phyloP scores from a whole-genome alignment of 1,139 yeast genomes.

The Sugiyamaella xylanicola region DNA sequence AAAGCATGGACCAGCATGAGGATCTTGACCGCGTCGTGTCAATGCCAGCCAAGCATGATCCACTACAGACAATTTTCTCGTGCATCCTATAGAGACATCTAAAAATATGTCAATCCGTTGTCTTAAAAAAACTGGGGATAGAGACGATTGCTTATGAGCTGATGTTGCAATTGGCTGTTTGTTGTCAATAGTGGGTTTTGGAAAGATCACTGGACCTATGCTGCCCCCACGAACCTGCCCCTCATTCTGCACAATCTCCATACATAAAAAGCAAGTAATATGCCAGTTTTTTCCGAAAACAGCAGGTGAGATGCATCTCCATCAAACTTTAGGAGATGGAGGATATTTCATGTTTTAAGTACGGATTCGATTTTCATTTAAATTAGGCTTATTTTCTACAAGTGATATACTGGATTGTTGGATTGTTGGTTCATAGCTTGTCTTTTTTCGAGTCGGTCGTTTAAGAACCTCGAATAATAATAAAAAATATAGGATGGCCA shows the following conservation, averaged over 20 bases:
- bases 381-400: neutral
- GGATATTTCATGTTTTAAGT: neutral
- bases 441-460: neutral
- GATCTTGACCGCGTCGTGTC: too few species aligned
- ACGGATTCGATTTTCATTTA: neutral
- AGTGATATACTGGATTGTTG: neutral
- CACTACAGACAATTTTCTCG: too few species aligned
- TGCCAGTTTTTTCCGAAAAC: neutral
- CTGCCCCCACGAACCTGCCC: neutral
- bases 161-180: neutral
- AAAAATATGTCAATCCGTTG: too few species aligned
- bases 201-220: neutral
- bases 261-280: neutral
- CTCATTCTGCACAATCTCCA: neutral
- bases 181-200: neutral
- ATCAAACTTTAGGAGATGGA: neutral
- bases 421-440: neutral
- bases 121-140: too few species aligned
- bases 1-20: too few species aligned
- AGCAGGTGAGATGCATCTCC: neutral
- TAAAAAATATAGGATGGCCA: neutral
- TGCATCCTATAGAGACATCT: too few species aligned
- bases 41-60: too few species aligned
- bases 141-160: neutral
- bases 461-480: too few species aligned